A percentile compares a stretch with the other conserved stretches of the same genome.
Evolutionary conservation across 2,329 filamentous ascomycete genomes (phyloP).

Genomic region (Cordyceps javanica): DNA sequence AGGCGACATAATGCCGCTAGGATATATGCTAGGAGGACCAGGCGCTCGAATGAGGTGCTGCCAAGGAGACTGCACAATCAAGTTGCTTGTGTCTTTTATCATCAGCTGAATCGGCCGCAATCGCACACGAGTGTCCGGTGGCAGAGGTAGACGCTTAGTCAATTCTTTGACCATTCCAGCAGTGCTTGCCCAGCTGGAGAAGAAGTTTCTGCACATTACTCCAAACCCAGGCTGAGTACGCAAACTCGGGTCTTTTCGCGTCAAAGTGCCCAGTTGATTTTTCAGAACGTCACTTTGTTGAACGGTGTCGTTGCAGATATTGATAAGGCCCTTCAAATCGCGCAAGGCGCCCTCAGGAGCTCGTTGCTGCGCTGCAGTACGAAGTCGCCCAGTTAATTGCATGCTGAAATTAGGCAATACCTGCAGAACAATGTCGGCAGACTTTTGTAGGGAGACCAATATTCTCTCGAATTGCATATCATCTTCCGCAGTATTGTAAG

Average conservation of each 20-base stretch:
- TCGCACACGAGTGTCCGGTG: conserved; percentile 63
- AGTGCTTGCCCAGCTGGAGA: conserved; percentile 63
- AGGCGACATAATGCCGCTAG: conserved; percentile 2
- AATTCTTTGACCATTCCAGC: conserved; percentile 53
- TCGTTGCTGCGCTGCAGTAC: conserved; percentile 55
- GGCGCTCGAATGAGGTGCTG: conserved; percentile 33
- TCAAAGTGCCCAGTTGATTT: conserved; percentile 68
- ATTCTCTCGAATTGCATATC: conserved; percentile 78
- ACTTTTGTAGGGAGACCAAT: conserved; percentile 67
- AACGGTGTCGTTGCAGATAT: conserved; percentile 63
- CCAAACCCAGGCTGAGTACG: conserved; percentile 58
- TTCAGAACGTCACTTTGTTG: conserved; percentile 69
- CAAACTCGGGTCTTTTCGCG: conserved; percentile 75
- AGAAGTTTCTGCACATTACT: conserved; percentile 68
- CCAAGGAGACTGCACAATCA: conserved; percentile 61
- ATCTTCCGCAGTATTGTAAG: conserved; percentile 48
- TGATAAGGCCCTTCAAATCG: conserved; percentile 64
- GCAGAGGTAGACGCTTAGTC: conserved; percentile 46
- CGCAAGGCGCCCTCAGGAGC: conserved; percentile 54
- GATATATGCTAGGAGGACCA: conserved; percentile 19
- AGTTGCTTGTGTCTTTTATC: conserved; percentile 71
- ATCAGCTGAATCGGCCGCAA: conserved; percentile 76
- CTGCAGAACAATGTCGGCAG: conserved; percentile 66
- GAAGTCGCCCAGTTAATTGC: conserved; percentile 59
- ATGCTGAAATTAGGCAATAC: conserved; percentile 63